Evolutionary conservation across 768 basidiomycete species (phyloP), one percentile per base, ranked within the genome.

Genomic region (Lentinula detonsa): DNA sequence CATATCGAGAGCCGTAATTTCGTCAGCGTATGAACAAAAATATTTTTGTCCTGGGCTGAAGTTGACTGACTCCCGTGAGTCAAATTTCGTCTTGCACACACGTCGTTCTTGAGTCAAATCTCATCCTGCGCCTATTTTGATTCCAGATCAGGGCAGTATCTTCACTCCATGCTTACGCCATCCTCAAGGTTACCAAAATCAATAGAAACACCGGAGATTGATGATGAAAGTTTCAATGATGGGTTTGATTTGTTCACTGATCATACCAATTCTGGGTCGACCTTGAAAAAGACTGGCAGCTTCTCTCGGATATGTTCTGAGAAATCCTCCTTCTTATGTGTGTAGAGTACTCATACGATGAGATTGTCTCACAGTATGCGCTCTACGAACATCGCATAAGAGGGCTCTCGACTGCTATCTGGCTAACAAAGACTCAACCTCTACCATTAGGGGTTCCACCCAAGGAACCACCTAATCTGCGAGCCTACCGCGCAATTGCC

Each of bases 321-420:
- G 49, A 15, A 48, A 23, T 59, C 16, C 57, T 35, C 43, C 9
- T 42, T 33, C 48, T 49, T 35, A 48, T 49, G 45, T 23, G 35
- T 5, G 21, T 23, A 13, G 16, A 7, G 8, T 5, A 43, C 11
- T 23, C 46, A 11, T 42, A 33, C 16, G 34, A 59, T 7, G 23
- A 16, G 8, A n/a, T 16, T 23, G 37, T 45, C 4, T 13, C 37
- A 4, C 31, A 59, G 15, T 59, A 59, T 31, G 16, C 45, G 4
- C 23, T 21, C 28, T 50, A 35, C 21, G 57, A 59, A 59, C 45
- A 16, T 34, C 57, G 57, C 18, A 59, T 59, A 33, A 59, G 57
- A 33, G 57, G 57, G n/a, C 43, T 59, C n/a, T 59, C 57, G 8
- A 39, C 46, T 28, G 57, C 57, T 16, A 59, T 59, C 6, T 59